A percentile compares a stretch with the other conserved stretches of the same genome.
Conservation (phyloP, 2,329 filamentous ascomycete species). For the Cladophialophora exuberans region DNA sequence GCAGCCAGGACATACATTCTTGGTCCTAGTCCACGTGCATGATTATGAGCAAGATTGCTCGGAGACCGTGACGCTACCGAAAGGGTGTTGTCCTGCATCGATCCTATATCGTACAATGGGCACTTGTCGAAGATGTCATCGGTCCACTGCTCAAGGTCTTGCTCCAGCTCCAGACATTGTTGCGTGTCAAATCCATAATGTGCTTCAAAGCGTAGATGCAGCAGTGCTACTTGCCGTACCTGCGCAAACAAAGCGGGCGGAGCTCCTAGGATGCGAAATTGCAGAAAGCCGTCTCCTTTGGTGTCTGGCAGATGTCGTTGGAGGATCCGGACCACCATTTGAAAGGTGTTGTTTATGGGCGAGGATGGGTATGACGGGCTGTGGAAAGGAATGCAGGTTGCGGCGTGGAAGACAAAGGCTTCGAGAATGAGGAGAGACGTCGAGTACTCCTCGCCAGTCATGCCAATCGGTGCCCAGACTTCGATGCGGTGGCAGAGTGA, state of each 20-base stretch:
- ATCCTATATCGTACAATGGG: too few relatives aligned
- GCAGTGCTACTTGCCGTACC: slow-evolving; percentile 23
- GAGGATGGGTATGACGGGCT: not conserved
- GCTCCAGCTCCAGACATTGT: slow-evolving; percentile 6
- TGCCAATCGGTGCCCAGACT: too few relatives aligned
- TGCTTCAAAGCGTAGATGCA: slow-evolving; percentile 4
- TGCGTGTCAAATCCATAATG: not conserved
- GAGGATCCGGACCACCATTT: slow-evolving; percentile 14
- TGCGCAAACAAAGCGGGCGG: slow-evolving; percentile 32
- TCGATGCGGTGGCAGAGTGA: slow-evolving; percentile 11
- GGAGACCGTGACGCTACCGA: too few relatives aligned
- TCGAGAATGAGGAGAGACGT: slow-evolving; percentile 32
- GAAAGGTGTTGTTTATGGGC: slow-evolving; percentile 31
- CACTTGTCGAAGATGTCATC: too few relatives aligned
- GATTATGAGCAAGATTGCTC: too few relatives aligned
- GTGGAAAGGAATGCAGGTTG: slow-evolving; percentile 36
- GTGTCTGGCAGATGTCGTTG: slow-evolving; percentile 19
- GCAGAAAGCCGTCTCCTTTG: not conserved
- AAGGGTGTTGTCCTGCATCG: too few relatives aligned
- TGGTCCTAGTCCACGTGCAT: too few relatives aligned
- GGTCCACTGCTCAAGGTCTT: not conserved
- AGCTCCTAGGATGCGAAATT: slow-evolving; percentile 33
- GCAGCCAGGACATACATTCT: too few relatives aligned
- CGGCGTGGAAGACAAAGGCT: slow-evolving; percentile 36
- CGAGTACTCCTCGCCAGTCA: slow-evolving; percentile 5